Conservation (phyloP, 768 basidiomycete species). For the Leccinum longicurvipes region DNA sequence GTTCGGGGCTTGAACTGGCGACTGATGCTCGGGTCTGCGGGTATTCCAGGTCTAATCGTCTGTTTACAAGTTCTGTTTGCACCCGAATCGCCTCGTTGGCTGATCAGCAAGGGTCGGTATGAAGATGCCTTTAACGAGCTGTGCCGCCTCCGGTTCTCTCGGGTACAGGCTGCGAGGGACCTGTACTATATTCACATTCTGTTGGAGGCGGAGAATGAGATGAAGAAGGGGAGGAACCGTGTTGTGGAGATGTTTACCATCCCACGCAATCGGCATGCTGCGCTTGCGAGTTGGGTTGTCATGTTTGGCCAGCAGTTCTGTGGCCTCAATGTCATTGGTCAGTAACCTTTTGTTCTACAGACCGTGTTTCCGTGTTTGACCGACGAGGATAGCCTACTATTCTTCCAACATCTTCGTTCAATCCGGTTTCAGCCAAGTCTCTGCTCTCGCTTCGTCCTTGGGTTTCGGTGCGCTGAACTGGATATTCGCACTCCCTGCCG, state of each 20-base stretch:
- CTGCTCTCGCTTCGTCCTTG: conserved; percentile 61
- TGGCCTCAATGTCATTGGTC: conserved; percentile 65
- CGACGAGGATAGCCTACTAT: conserved; percentile 58
- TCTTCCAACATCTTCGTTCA: conserved; percentile 69
- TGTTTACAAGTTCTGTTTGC: conserved; percentile 44
- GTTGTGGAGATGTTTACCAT: conserved; percentile 71
- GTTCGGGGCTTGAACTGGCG: conserved; percentile 75
- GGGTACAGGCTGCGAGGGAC: conserved; percentile 78
- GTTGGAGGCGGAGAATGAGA: conserved; percentile 60
- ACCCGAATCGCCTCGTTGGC: conserved; percentile 82
- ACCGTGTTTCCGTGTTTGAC: background rate
- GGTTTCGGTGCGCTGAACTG: conserved; percentile 70
- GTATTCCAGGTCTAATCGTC: conserved; percentile 48
- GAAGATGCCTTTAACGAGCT: conserved; percentile 64
- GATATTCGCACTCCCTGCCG: conserved; percentile 63
- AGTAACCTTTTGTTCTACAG: background rate
- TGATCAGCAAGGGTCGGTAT: conserved; percentile 76
- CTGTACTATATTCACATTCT: conserved; percentile 74
- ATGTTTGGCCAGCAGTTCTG: conserved; percentile 87
- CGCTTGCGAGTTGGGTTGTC: conserved; percentile 57
- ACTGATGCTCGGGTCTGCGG: conserved; percentile 71
- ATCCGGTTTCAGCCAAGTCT: conserved; percentile 51
- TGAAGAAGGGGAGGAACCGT: conserved; percentile 52
- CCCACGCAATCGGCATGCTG: conserved; percentile 68
- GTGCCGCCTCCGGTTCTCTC: conserved; percentile 61